Percentiles rank a stretch among this genome's conserved stretches.
Conservation (phyloP, 1,284 basidiomycete species). For the Sphaerobolus stellatus region DNA sequence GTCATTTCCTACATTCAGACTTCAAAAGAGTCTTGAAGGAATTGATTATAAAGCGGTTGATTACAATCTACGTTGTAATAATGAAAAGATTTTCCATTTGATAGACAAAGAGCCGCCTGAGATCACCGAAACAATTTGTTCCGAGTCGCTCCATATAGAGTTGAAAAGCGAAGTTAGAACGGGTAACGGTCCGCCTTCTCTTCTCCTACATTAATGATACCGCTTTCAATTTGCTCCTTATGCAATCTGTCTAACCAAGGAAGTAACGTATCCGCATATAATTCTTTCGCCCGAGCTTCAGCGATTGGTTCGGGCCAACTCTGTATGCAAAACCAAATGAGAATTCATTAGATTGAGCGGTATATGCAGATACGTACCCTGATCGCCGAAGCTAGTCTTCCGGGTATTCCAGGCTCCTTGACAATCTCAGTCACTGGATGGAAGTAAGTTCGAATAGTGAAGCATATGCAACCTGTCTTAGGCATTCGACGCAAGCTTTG, state of each 20-base stretch:
- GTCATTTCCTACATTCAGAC: too few relatives aligned
- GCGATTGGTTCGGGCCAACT: conserved; percentile 17
- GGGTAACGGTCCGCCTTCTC: conserved; percentile 19
- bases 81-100: too few relatives aligned
- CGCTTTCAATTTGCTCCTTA: conserved; percentile 33
- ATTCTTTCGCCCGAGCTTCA: conserved; percentile 48
- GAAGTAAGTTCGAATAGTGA: conserved; percentile 74
- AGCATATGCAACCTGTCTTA: conserved; percentile 67
- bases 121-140: not conserved
- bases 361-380: conserved; percentile 33
- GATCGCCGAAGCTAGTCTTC: conserved; percentile 65
- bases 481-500: conserved; percentile 72
- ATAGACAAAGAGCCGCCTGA: not conserved
- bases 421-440: conserved; percentile 59
- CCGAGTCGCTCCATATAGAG: not conserved
- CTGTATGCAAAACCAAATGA: not conserved
- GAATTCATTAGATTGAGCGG: conserved; percentile 33
- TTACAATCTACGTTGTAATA: too few relatives aligned
- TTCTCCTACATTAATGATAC: conserved; percentile 23
- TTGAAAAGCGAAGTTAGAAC: conserved; percentile 13
- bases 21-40: too few relatives aligned
- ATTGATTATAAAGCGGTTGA: too few relatives aligned
- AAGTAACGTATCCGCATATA: conserved; percentile 48
- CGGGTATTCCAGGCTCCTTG: conserved; percentile 63
- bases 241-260: conserved; percentile 50